Conservation (phyloP, 768 basidiomycete species). For the Leccinum fibrillosum region DNA sequence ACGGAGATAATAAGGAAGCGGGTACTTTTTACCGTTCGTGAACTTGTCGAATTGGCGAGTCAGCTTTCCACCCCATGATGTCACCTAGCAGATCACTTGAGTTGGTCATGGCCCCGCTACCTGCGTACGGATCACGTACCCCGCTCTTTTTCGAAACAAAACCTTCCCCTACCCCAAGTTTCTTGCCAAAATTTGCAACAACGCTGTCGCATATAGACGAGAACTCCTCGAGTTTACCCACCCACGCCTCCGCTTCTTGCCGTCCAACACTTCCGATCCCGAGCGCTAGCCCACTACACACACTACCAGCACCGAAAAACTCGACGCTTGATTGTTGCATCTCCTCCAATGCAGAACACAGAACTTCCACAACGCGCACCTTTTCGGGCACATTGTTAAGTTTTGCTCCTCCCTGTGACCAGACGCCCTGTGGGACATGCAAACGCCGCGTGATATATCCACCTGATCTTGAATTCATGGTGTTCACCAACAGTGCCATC, state of each 20-base stretch:
- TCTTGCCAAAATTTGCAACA: slow-evolving; percentile 80
- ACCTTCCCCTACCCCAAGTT: slow-evolving; percentile 85
- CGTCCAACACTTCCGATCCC: slow-evolving; percentile 75
- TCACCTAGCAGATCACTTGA: slow-evolving; percentile 36
- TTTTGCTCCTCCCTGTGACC: slow-evolving; percentile 89
- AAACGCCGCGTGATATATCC: slow-evolving; percentile 84
- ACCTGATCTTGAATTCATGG: slow-evolving; percentile 78
- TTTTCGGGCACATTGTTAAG: slow-evolving; percentile 80
- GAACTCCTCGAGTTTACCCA: slow-evolving; percentile 76
- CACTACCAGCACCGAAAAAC: slow-evolving; percentile 74
- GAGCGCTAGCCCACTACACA: slow-evolving; percentile 67
- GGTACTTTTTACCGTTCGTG: slow-evolving; percentile 87
- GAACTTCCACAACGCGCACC: slow-evolving; percentile 76
- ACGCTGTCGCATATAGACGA: slow-evolving; percentile 75
- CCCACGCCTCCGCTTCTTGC: slow-evolving; percentile 79
- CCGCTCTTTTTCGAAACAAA: slow-evolving; percentile 79
- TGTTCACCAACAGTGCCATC: slow-evolving; percentile 76
- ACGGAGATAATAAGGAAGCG: slow-evolving; percentile 11
- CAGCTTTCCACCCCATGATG: slow-evolving; percentile 70
- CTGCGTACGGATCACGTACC: slow-evolving; percentile 33
- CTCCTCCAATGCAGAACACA: slow-evolving; percentile 77
- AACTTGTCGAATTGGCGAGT: slow-evolving; percentile 78
- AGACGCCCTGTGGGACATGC: slow-evolving; percentile 86
- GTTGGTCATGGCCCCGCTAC: background rate
- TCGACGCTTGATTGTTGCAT: slow-evolving; percentile 69